Evolutionary conservation across 140 eudicot genomes (phyloP).

Genomic region (Anethum foeniculum): DNA sequence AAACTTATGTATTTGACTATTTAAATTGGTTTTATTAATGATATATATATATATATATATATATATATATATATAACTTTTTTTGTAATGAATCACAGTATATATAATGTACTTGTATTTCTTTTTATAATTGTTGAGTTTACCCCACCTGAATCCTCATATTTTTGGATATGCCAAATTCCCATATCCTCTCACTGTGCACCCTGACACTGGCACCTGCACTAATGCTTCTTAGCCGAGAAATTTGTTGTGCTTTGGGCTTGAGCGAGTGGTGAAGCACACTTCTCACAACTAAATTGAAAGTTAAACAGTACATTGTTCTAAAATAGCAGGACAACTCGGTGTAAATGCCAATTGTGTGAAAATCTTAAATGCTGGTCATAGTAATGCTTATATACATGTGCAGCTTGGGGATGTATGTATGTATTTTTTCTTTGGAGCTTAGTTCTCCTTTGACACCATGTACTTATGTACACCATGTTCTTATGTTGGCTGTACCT

Average conservation of each 20-base stretch:
- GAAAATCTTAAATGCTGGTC: background rate
- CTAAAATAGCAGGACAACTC: background rate
- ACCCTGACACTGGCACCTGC: no score
- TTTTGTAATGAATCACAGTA: no score
- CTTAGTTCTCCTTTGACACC: background rate
- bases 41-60: no score
- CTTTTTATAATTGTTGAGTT: no score
- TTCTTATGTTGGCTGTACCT: background rate
- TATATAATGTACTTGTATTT: no score
- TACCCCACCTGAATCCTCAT: no score
- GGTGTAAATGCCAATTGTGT: background rate
- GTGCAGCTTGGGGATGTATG: background rate
- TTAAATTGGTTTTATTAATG: no score
- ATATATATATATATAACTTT: no score
- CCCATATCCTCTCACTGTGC: no score
- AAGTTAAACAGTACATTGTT: background rate
- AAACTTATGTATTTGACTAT: no score
- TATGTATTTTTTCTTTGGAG: background rate
- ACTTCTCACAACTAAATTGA: background rate
- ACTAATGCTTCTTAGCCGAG: no score
- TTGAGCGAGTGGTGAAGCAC: background rate
- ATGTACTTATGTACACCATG: background rate
- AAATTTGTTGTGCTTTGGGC: background rate
- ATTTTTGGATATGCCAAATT: no score
- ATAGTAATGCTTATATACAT: background rate